phyloP scores from a whole-genome alignment of 805 yeast species.

The Ogataea saltuana region DNA sequence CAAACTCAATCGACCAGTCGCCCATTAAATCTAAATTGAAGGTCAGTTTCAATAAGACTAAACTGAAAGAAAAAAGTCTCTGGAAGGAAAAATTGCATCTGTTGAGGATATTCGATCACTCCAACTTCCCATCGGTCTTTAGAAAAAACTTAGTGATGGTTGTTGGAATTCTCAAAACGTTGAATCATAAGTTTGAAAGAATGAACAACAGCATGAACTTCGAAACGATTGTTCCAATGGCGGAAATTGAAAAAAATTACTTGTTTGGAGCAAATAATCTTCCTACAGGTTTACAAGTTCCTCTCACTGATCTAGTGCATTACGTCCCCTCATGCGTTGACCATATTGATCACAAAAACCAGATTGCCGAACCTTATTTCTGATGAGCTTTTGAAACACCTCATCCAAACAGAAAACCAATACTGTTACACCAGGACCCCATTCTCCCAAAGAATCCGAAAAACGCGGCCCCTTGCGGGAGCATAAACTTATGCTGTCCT shows the following conservation, averaged over 20 bases:
- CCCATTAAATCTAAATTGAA: conserved; percentile 28
- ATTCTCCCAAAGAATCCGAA: conserved; percentile 73
- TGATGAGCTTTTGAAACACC: no score
- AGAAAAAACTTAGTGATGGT: conserved; percentile 19
- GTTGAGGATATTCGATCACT: conserved; percentile 13
- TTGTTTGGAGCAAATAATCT: conserved; percentile 25
- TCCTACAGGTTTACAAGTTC: conserved; percentile 31
- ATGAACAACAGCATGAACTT: conserved; percentile 26
- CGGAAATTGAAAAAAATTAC: conserved; percentile 18
- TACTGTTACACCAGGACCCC: conserved; percentile 70
- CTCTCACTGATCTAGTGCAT: conserved; percentile 19
- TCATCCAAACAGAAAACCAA: conserved; percentile 64
- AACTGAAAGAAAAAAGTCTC: conserved; percentile 22
- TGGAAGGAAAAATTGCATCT: conserved; percentile 24
- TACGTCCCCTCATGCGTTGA: conserved; percentile 23
- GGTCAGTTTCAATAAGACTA: conserved; percentile 14
- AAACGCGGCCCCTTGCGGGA: conserved; percentile 63
- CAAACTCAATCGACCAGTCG: conserved; percentile 29
- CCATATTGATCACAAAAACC: background rate
- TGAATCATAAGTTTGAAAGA: conserved; percentile 28
- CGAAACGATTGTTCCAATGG: conserved; percentile 18
- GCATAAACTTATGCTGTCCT: conserved; percentile 52
- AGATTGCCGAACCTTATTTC: conserved; percentile 1
- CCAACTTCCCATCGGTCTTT: conserved; percentile 22
- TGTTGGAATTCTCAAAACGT: conserved; percentile 20